Conservation (phyloP, 305 asterid genomes). For the Fraxinus platypoda region DNA sequence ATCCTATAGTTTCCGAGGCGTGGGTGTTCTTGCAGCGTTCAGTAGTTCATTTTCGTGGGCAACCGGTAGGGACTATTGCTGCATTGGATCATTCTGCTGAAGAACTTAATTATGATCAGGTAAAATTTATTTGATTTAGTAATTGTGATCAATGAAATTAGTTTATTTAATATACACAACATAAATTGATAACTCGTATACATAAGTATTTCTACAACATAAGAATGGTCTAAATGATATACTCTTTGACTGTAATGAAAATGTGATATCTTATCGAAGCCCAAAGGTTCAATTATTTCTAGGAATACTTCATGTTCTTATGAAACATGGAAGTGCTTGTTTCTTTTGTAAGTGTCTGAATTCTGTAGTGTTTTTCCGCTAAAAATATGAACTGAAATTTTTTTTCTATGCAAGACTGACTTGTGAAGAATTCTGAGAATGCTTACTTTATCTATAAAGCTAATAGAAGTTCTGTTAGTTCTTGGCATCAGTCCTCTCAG, state of each 20-base stretch:
- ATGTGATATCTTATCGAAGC: background rate
- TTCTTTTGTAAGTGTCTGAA: background rate
- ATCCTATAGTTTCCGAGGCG: conserved; percentile 80
- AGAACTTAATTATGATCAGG: conserved; percentile 95
- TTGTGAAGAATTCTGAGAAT: background rate
- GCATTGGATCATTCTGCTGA: conserved; percentile 81
- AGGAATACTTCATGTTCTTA: background rate
- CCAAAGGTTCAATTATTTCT: background rate
- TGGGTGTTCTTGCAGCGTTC: conserved; percentile 86
- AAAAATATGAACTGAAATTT: background rate
- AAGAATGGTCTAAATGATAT: background rate
- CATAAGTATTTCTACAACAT: background rate
- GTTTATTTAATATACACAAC: background rate
- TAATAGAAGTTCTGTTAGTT: background rate
- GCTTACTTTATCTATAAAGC: background rate
- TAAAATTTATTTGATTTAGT: conserved; percentile 17
- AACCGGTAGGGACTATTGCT: conserved; percentile 94
- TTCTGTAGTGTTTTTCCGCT: background rate
- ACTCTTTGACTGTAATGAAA: background rate
- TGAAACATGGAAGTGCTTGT: background rate
- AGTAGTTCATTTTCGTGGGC: conserved; percentile 66
- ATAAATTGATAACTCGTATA: background rate
- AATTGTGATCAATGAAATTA: background rate
- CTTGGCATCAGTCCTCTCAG: background rate
- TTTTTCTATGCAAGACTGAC: background rate